Conservation (phyloP, 257 asterid genomes). For the Solanum lycopersicoides region DNA sequence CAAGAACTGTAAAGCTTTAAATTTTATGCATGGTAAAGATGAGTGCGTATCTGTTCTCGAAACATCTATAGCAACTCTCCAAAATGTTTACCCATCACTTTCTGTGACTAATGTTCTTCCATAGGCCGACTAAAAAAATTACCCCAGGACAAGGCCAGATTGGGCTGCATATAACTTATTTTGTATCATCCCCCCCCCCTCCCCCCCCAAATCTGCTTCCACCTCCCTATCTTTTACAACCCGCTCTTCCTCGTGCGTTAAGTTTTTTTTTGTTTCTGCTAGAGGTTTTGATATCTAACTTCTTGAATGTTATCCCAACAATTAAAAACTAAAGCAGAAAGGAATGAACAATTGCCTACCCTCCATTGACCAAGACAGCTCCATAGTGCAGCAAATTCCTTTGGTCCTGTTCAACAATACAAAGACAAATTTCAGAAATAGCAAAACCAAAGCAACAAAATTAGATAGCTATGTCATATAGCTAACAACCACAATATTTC, state of each 20-base stretch:
- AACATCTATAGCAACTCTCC: background rate
- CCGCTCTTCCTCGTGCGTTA: background rate
- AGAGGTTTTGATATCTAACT: background rate
- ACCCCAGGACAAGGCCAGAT: background rate
- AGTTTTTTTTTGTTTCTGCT: background rate
- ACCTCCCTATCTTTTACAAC: background rate
- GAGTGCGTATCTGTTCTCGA: background rate
- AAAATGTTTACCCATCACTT: background rate
- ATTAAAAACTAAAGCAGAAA: background rate
- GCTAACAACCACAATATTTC: background rate
- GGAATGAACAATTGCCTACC: conserved; percentile 26
- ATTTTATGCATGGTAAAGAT: background rate
- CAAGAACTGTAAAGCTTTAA: background rate
- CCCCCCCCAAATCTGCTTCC: background rate
- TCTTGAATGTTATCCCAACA: background rate
- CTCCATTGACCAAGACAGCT: conserved; percentile 82
- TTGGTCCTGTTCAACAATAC: conserved; percentile 43
- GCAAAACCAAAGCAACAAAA: background rate
- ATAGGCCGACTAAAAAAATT: background rate
- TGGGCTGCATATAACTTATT: background rate
- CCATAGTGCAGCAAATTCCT: conserved; percentile 72
- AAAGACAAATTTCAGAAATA: background rate
- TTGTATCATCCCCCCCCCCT: background rate
- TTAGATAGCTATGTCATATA: background rate
- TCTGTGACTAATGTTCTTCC: background rate